Conservation (phyloP, 176 grass and related monocot genomes). For the Pontederia crassipes region DNA sequence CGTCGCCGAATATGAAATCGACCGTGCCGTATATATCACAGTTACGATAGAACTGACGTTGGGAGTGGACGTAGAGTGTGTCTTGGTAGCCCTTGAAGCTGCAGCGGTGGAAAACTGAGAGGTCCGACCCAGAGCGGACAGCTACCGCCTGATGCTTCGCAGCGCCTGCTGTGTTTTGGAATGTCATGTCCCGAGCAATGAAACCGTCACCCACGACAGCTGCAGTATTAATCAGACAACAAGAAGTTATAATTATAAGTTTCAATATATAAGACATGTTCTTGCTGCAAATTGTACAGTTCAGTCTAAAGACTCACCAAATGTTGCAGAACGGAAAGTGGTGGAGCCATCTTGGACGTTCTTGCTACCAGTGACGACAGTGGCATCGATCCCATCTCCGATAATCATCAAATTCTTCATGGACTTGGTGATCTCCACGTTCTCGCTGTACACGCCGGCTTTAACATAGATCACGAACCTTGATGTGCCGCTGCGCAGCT, state of each 20-base stretch:
- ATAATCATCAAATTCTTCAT: constrained; percentile 15
- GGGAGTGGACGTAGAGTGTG: background rate
- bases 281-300: no score
- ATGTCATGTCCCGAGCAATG: constrained; percentile 7
- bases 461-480: constrained; percentile 11
- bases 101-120: constrained; percentile 2
- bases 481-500: background rate
- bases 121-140: background rate
- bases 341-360: constrained; percentile 12
- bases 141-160: background rate
- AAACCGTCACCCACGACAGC: background rate
- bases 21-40: constrained; percentile 10
- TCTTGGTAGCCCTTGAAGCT: constrained; percentile 14
- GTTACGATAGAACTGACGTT: constrained; percentile 10
- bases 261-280: no score
- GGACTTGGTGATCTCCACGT: background rate
- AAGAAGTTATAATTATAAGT: no score
- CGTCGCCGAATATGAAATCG: constrained; percentile 14
- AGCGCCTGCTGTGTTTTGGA: background rate
- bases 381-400: constrained; percentile 7
- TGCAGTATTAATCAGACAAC: background rate
- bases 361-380: constrained; percentile 7
- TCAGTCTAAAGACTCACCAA: background rate
- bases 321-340: constrained; percentile 8
- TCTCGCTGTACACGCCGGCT: constrained; percentile 6